Percentiles rank a stretch among this genome's conserved stretches.
Evolutionary conservation across 805 yeast genomes (phyloP).

Genomic region (Candida fluviatilis): DNA sequence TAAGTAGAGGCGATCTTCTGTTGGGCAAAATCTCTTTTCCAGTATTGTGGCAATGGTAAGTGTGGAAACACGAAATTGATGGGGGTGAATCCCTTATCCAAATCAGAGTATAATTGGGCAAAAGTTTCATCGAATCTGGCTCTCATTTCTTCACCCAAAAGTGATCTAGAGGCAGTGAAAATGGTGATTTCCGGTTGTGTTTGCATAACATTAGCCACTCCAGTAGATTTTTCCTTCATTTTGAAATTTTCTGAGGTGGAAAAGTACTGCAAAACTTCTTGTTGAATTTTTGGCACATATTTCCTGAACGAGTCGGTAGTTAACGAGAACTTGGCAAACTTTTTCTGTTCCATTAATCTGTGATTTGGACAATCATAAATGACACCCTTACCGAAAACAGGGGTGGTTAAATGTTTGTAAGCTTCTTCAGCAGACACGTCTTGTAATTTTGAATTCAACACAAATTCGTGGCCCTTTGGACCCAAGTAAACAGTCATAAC

Average conservation of each 20-base stretch:
- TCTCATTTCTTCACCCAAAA: conserved; percentile 91
- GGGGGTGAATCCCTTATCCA: conserved; percentile 96
- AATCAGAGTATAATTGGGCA: conserved; percentile 81
- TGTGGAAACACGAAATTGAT: conserved; percentile 93
- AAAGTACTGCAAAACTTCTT: conserved; percentile 71
- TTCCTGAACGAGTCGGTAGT: conserved; percentile 77
- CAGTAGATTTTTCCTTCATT: conserved; percentile 29
- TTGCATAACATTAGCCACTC: conserved; percentile 64
- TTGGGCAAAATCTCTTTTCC: conserved; percentile 86
- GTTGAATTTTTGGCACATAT: conserved; percentile 85
- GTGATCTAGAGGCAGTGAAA: conserved; percentile 89
- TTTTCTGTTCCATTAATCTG: conserved; percentile 96
- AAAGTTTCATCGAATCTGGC: conserved; percentile 74
- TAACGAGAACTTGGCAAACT: conserved; percentile 87
- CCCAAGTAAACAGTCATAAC: conserved; percentile 95
- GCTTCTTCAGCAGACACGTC: conserved; percentile 97
- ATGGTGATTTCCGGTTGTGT: conserved; percentile 94
- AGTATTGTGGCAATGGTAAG: conserved; percentile 83
- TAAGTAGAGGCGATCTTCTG: conserved; percentile 74
- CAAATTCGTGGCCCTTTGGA: conserved; percentile 96
- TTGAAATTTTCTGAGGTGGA: conserved; percentile 46
- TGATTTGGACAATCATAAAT: conserved; percentile 94
- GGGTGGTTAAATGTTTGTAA: conserved; percentile 95
- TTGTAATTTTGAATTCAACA: conserved; percentile 80
- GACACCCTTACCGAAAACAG: conserved; percentile 96